Base-by-base conservation (phyloP, 371 early-diverging fungal genomes). In the Apophysomyces trapeziformis region DNA sequence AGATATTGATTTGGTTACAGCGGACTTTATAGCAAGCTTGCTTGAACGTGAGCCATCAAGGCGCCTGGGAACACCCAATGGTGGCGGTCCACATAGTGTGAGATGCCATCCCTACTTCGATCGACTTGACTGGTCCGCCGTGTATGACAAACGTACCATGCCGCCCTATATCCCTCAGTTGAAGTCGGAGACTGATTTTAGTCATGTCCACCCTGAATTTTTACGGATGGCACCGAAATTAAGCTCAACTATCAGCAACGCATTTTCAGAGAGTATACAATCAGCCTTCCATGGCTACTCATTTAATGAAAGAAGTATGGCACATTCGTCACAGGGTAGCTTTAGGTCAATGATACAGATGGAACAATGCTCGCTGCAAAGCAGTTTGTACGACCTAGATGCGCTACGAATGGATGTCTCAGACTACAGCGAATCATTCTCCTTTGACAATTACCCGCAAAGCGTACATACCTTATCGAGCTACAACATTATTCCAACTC, bases 61-160 rank as follows among this genome's bases (percentile, higher is more conserved):
- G 8, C 86, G 94, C 6, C 78, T 93, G 32, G 92, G 91, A 35
- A 63, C 67, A 44, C 84, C 75, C 18, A 60, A 79, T 3, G 39
- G 74, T 44, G 68, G 77, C 11, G 92, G 86, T 60, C 85, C 87
- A 0, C 79, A 77, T n/a, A 85, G 85, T 38, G 80, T 93, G 70
- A 83, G 89, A 59, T 75, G 80, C 0, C 92, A 92, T 60, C 82
- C 89, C 11, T 93, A 89, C 68, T 91, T 93, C 76, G 62, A 63
- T 4, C 77, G 77, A 41, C 77, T 91, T 35, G 87, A 89, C 78
- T 93, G 92, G 91, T 86, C 87, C 65, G 88, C 89, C 56, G 87
- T 93, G 5, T 85, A 85, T 59, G 81, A 88, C 60, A 87, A 88
- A 64, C 82, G 85, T 7, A 82, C 89, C 18, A 77, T 69, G n/a